These are phyloP conservation scores for Yamadazyma diddensiae DNA, from an alignment of 1,139 yeast genomes.

Conservation along the genomic window DNA sequence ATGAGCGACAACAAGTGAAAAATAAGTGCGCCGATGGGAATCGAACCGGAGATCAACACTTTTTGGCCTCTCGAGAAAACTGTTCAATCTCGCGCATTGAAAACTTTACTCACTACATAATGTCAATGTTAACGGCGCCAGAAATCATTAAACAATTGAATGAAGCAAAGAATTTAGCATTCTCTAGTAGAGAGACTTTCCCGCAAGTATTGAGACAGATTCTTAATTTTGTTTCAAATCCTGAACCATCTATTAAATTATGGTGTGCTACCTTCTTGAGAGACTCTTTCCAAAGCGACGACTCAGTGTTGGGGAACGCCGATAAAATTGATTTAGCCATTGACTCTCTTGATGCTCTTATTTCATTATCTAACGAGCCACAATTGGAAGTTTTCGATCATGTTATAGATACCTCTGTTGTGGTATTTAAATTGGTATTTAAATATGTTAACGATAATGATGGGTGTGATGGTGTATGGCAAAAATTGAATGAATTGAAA, in stretches of 20 bases:
- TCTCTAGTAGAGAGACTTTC: constrained; percentile 42
- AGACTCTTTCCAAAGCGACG: constrained; percentile 40
- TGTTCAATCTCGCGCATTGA: background rate
- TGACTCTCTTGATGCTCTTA: constrained; percentile 35
- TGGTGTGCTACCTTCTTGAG: constrained; percentile 49
- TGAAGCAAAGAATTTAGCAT: constrained; percentile 51
- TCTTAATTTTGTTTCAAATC: constrained; percentile 38
- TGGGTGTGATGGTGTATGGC: constrained; percentile 44
- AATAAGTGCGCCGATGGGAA: too few species aligned
- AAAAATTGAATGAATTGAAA: constrained; percentile 41
- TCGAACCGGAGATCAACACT: too few species aligned
- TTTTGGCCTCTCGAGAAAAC: too few species aligned
- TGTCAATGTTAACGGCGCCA: constrained; percentile 14
- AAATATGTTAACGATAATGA: constrained; percentile 43
- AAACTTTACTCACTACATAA: constrained; percentile 1
- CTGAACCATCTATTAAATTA: constrained; percentile 32
- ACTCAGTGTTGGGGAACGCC: constrained; percentile 21
- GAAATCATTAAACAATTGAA: constrained; percentile 40
- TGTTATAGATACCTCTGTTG: constrained; percentile 32
- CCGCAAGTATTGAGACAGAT: constrained; percentile 56
- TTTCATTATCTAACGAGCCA: constrained; percentile 25
- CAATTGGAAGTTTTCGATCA: constrained; percentile 30
- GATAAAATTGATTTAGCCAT: constrained; percentile 44
- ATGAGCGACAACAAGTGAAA: too few species aligned
- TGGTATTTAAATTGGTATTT: constrained; percentile 40